Evolutionary conservation across 306 rosid genomes (phyloP).

Genomic region (Prosopis cineraria): DNA sequence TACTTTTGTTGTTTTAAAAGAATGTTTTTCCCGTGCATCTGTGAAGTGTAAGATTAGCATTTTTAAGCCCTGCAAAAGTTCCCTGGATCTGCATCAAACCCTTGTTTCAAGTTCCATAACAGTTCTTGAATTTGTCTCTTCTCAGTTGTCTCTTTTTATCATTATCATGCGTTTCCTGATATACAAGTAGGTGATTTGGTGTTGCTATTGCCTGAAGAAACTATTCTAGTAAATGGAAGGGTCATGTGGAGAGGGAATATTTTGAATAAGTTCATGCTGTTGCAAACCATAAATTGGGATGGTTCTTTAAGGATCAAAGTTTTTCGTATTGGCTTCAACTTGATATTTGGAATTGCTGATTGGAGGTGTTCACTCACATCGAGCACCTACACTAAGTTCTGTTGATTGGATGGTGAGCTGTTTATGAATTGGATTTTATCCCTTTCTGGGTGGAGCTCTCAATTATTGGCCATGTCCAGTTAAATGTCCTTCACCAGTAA

Average conservation of each 20-base stretch:
- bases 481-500: neutral
- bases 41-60: constrained; percentile 36
- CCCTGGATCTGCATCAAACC: constrained; percentile 50
- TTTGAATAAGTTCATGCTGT: neutral
- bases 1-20: constrained; percentile 56
- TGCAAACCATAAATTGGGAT: neutral
- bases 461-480: neutral
- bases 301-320: neutral
- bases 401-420: neutral
- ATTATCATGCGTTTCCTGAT: neutral
- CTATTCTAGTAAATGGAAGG: neutral
- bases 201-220: neutral
- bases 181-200: neutral
- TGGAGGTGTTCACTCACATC: neutral
- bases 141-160: neutral
- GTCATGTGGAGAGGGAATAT: neutral
- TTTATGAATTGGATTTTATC: neutral
- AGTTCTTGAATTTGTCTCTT: neutral
- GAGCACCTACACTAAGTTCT: neutral
- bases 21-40: constrained; percentile 52
- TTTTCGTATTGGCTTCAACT: neutral
- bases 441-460: neutral
- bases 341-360: neutral
- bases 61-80: constrained; percentile 49
- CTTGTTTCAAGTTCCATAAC: constrained; percentile 50